These are phyloP conservation scores for Bipolaris oryzae DNA, from an alignment of 2,329 filamentous ascomycete species.

Conservation along the genomic window DNA sequence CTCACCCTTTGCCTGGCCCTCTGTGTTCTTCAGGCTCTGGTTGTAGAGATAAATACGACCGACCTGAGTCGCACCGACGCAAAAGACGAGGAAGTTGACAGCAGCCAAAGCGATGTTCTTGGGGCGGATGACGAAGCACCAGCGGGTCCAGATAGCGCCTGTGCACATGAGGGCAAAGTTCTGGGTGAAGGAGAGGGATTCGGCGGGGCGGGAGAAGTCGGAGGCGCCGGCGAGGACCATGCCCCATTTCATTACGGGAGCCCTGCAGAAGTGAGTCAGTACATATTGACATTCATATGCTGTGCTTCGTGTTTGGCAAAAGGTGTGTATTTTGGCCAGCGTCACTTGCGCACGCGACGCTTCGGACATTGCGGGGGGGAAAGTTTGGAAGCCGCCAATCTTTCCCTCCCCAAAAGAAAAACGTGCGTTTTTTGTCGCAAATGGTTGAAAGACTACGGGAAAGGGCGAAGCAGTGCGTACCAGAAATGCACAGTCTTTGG, in stretches of 20 bases:
- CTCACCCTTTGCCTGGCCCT: constrained; percentile 48
- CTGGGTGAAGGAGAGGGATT: constrained; percentile 91
- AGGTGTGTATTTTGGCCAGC: neutral
- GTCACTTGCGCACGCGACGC: constrained; percentile 1
- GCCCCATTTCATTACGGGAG: constrained; percentile 93
- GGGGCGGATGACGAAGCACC: constrained; percentile 97
- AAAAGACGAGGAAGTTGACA: constrained; percentile 97
- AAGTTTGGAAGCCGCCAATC: neutral
- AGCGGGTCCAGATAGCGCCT: constrained; percentile 95
- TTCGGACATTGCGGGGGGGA: constrained; percentile 13
- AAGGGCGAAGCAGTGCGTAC: constrained; percentile 56
- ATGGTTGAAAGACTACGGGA: neutral
- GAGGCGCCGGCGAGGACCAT: constrained; percentile 90
- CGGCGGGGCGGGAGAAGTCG: constrained; percentile 88
- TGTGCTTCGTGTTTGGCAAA: neutral
- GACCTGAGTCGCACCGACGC: constrained; percentile 84
- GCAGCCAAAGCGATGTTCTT: constrained; percentile 90
- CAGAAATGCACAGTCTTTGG: constrained; percentile 94
- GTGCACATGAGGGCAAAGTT: constrained; percentile 90
- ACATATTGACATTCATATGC: neutral
- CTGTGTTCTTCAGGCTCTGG: constrained; percentile 61
- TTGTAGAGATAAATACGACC: constrained; percentile 74
- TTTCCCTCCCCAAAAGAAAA: neutral
- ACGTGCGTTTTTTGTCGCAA: neutral
- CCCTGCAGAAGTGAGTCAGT: constrained; percentile 60